Evolutionary conservation across 768 basidiomycete genomes (phyloP), one percentile per base, ranked within the genome.

Genomic region (Tricholomella constricta): DNA sequence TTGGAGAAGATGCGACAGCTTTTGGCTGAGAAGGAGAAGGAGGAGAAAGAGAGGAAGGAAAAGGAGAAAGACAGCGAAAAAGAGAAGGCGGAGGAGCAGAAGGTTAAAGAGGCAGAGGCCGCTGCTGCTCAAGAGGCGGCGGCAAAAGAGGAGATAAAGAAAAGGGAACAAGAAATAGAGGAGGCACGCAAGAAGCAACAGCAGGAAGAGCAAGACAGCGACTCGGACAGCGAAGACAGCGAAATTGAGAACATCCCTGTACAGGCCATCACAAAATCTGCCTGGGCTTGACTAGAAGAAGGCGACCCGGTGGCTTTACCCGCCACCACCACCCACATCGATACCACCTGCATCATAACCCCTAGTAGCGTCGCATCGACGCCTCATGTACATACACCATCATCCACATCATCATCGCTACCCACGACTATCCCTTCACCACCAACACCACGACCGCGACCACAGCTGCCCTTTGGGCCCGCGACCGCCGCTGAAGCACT

Each of bases 11-110:
- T 82, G 62, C 79, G 78, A 56, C 72, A 74, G 51, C 72, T 79
- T 32, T 61, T 78, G 10, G 76, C 76, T 14, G 79, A 82, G 57
- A 82, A 81, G 64, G 83, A 83, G 68, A 72, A 75, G 48, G 80
- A 72, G 60, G 62, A 69, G 37, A 70, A 75, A 45, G 70, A 72
- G 45, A 69, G 77, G 46, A 77, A 71, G 54, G 75, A 70, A 47
- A 61, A 65, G 41, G 62, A 66, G 52, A 66, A 68, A 53, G 61
- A 63, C 27, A 48, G 48, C 37, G 60, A 57, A 11, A 61, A 68
- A 52, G 57, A 60, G 29, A 58, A 55, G 31, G 64, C 59, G 26
- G 57, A 57, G 52, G 62, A 54, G 34, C 55, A 68, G 52, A 66
- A 70, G 35, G 54, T 45, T 35, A 63, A 59, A 32, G 66, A 61